These are phyloP conservation scores for Mortierella sp. DNA, from an alignment of 371 early-diverging fungal species.

Conservation along the genomic window DNA sequence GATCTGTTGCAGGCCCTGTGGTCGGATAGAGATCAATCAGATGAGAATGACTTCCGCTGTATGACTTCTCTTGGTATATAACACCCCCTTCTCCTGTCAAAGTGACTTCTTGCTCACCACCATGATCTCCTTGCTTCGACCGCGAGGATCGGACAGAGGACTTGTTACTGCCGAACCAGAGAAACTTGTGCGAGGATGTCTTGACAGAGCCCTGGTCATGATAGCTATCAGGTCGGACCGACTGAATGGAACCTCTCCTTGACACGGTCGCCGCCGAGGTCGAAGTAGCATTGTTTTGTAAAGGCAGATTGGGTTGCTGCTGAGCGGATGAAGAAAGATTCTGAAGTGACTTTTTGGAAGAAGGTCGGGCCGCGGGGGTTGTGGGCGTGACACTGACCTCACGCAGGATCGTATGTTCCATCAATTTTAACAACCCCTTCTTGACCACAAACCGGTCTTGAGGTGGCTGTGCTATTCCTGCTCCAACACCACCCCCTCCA, in stretches of 20 bases:
- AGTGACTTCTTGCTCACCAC: background rate
- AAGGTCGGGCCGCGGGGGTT: background rate
- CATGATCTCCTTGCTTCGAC: background rate
- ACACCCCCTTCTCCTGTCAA: background rate
- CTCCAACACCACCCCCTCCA: background rate
- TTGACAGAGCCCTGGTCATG: too few species aligned
- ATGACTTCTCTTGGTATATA: slow-evolving; percentile 32
- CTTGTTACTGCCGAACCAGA: background rate
- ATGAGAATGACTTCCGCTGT: slow-evolving; percentile 36
- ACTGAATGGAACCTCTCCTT: too few species aligned
- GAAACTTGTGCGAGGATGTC: too few species aligned
- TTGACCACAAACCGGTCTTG: slow-evolving; percentile 33
- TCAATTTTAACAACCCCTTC: slow-evolving; percentile 35
- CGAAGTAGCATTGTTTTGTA: background rate
- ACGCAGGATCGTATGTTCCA: slow-evolving; percentile 41
- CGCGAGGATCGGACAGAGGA: background rate
- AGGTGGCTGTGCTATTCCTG: background rate
- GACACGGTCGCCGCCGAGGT: background rate
- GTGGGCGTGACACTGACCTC: slow-evolving; percentile 20
- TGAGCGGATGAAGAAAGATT: background rate
- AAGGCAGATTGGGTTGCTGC: background rate
- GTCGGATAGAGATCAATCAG: slow-evolving; percentile 13
- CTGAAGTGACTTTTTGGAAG: background rate
- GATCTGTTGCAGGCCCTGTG: background rate
- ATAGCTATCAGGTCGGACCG: too few species aligned